These are phyloP conservation scores for Fraxinus anomala DNA, from an alignment of 257 asterid species.

Conservation along the genomic window DNA sequence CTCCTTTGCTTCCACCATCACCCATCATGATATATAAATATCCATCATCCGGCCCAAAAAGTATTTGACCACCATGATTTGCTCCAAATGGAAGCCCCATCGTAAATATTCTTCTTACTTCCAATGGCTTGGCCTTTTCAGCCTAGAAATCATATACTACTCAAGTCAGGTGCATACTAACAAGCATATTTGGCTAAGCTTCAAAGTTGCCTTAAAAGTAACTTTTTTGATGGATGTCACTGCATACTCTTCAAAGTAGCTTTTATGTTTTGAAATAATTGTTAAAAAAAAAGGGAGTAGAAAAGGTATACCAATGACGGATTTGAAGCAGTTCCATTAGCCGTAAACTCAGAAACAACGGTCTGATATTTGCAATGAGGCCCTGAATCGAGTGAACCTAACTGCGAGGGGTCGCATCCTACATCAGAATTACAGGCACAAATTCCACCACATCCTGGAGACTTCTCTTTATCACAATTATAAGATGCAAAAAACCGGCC, in stretches of 20 bases:
- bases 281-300: neutral
- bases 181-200: neutral
- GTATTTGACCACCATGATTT: slow-evolving; percentile 87
- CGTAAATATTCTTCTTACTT: slow-evolving; percentile 76
- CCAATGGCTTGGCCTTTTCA: slow-evolving; percentile 53
- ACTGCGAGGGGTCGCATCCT: slow-evolving; percentile 78
- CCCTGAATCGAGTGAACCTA: slow-evolving; percentile 45
- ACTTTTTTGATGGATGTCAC: neutral
- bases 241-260: neutral
- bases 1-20: slow-evolving; percentile 87
- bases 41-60: slow-evolving; percentile 82
- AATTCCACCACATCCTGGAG: slow-evolving; percentile 70
- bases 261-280: no score
- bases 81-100: slow-evolving; percentile 75
- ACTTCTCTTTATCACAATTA: slow-evolving; percentile 73
- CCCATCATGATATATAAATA: slow-evolving; percentile 82
- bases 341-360: slow-evolving; percentile 72
- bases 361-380: slow-evolving; percentile 69
- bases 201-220: neutral
- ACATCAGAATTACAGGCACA: slow-evolving; percentile 90
- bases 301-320: slow-evolving; percentile 58
- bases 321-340: slow-evolving; percentile 71
- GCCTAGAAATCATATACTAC: slow-evolving; percentile 43
- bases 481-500: slow-evolving; percentile 94
- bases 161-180: neutral